Percentiles rank a stretch among this genome's conserved stretches.
Conservation (phyloP, 345 rosid species). For the Arabis hirsuta region DNA sequence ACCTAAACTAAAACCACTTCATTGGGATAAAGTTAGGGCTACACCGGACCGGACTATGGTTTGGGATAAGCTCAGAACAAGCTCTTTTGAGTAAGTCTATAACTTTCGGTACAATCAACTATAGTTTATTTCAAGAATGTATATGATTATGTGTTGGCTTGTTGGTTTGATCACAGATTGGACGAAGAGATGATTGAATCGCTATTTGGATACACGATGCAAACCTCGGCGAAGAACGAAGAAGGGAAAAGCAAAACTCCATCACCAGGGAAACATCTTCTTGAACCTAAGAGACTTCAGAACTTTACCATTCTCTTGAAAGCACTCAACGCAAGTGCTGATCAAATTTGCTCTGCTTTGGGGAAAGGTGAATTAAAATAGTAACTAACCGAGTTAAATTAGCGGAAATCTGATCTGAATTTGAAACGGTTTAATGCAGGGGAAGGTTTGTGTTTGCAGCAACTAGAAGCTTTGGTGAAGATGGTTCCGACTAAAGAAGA, state of each 20-base stretch:
- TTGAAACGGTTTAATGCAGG: constrained; percentile 47
- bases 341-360: constrained; percentile 79
- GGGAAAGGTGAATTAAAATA: constrained; percentile 59
- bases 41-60: constrained; percentile 83
- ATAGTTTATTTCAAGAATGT: neutral
- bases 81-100: constrained; percentile 89
- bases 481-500: constrained; percentile 97
- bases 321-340: constrained; percentile 72
- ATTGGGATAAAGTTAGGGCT: constrained; percentile 99
- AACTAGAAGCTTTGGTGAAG: constrained; percentile 86
- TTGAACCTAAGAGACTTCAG: constrained; percentile 92
- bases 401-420: neutral
- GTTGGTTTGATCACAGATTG: constrained; percentile 53
- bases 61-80: constrained; percentile 92
- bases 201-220: constrained; percentile 81
- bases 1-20: constrained; percentile 95
- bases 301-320: constrained; percentile 90
- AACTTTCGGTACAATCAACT: neutral
- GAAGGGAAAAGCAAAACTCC: constrained; percentile 83
- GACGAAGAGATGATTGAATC: constrained; percentile 99
- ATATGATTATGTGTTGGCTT: constrained; percentile 23
- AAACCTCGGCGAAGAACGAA: constrained; percentile 60
- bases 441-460: constrained; percentile 71
- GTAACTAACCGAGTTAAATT: neutral
- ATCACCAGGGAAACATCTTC: constrained; percentile 88